Base-by-base conservation (phyloP, 108 stramenopile species). In the Phaeodactylum tricornutum region DNA sequence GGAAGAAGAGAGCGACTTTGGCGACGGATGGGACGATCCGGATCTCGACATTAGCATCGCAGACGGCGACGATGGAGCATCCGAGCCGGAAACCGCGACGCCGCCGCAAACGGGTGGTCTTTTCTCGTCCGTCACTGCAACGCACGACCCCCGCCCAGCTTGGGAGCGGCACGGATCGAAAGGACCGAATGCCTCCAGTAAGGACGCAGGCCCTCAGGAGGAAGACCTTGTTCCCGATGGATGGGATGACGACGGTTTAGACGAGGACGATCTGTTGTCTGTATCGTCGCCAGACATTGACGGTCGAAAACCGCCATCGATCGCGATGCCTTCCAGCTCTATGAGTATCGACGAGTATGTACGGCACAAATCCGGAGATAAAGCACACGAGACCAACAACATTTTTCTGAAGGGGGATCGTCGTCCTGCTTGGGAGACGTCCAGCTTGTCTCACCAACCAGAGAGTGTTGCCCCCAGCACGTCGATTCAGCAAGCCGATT, bases 21-120 rank as follows among this genome's bases (percentile, higher is more conserved):
- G 27, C 16, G 50, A 52, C 35, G 50, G 50, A 12, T 52, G 50
- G 50, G 50, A 38, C 34, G 50, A 52, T 29, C 19, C 8, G 6
- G 41, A 46, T 46, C 17, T 20, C 45, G 5, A 20, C 5, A 14
- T 14, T 20, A 14, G 3, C 7, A n/a, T 46, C 27, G 45, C 14
- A 4, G 45, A 46, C 22, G 45, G 27, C 5, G 45, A 46, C 20
- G 45, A 46, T 23, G 45, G 21, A 41, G 14, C 14, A 14, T 15
- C 16, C 8, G 33, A 8, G 12, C 33, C 33, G 12, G 33, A 34
- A 11, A 34, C 33, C 9, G 33, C 33, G 12, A 34, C 8, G 33
- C 8, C 9, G 8, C 33, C 12, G 33, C 8, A 34, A 8, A 34
- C 12, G 12, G 9, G 33, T 34, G 9, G 33, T 34, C 33, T 12